A percentile compares a stretch with the other conserved stretches of the same genome.
Evolutionary conservation across 106 monocot genomes (phyloP).

Genomic region (Dendrobium chrysotoxum): DNA sequence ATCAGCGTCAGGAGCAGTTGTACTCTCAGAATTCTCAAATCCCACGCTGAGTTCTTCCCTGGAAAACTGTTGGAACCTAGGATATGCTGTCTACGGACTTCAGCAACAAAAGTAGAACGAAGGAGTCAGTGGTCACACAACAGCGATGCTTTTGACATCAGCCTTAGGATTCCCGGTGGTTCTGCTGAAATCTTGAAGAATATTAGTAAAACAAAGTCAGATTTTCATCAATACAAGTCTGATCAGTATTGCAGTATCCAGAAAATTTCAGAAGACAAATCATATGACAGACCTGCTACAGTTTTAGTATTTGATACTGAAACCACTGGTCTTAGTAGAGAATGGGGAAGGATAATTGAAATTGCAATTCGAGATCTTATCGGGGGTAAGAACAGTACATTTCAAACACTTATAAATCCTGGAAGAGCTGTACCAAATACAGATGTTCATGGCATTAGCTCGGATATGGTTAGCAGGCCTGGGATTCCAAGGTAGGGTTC

Average conservation of each 20-base stretch:
- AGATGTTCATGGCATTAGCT: constrained; percentile 66
- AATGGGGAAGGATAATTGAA: constrained; percentile 78
- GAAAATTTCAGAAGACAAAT: constrained; percentile 23
- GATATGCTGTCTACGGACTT: constrained; percentile 18
- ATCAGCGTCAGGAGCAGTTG: constrained; percentile 24
- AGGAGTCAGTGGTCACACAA: constrained; percentile 28
- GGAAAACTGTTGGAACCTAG: constrained; percentile 18
- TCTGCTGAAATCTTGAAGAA: constrained; percentile 20
- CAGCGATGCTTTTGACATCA: constrained; percentile 15
- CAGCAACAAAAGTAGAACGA: constrained; percentile 23
- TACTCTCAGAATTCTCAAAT: constrained; percentile 23
- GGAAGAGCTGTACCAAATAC: constrained; percentile 51
- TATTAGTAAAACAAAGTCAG: constrained; percentile 13
- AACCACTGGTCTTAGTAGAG: constrained; percentile 72
- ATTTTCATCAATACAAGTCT: constrained; percentile 29
- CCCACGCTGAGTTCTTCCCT: constrained; percentile 16
- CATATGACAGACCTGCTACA: constrained; percentile 47
- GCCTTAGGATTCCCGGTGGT: constrained; percentile 26
- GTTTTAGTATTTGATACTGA: constrained; percentile 90
- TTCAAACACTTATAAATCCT: constrained; percentile 80
- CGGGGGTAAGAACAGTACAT: constrained; percentile 85
- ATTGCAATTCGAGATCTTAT: constrained; percentile 78
- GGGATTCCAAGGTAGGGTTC: constrained; percentile 67
- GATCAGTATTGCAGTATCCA: constrained; percentile 25
- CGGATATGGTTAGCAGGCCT: constrained; percentile 66